A percentile compares a stretch with the other conserved stretches of the same genome.
phyloP scores from a whole-genome alignment of 2,329 filamentous ascomycete genomes.

The Monilinia fructicola region DNA sequence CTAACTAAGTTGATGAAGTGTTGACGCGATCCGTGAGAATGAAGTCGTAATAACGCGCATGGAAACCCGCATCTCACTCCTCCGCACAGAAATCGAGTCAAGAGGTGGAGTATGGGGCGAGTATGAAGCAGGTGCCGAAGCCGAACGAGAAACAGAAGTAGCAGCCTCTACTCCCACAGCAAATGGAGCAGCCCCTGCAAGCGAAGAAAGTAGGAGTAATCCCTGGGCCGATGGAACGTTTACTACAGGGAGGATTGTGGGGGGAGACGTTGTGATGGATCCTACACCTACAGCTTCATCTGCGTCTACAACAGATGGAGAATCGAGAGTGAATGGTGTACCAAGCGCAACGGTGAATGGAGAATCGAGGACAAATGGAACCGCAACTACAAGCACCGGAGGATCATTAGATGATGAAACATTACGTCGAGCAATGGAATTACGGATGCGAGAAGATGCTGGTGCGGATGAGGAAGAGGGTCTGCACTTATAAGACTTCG shows the following conservation, averaged over 20 bases:
- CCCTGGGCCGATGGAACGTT: constrained; percentile 65
- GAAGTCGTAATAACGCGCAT: constrained; percentile 67
- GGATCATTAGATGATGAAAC: constrained; percentile 59
- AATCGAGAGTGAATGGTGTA: constrained; percentile 19
- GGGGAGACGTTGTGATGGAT: constrained; percentile 52
- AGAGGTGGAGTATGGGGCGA: constrained; percentile 58
- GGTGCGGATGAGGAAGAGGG: constrained; percentile 55
- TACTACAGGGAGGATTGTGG: constrained; percentile 56
- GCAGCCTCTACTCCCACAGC: neutral
- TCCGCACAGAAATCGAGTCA: constrained; percentile 61
- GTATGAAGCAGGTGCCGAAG: constrained; percentile 51
- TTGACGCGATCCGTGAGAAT: constrained; percentile 73
- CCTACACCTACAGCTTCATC: constrained; percentile 22
- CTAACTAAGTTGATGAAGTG: constrained; percentile 65
- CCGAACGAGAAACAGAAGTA: constrained; percentile 37
- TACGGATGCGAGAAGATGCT: constrained; percentile 49
- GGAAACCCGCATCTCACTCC: constrained; percentile 62
- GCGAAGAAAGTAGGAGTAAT: constrained; percentile 32
- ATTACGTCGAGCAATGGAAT: constrained; percentile 55
- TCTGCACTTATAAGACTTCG: constrained; percentile 55
- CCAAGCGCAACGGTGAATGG: constrained; percentile 10
- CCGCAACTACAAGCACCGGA: constrained; percentile 37
- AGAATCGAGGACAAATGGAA: constrained; percentile 21
- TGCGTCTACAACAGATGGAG: neutral
- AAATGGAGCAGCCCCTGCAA: constrained; percentile 31